Evolutionary conservation across 768 basidiomycete species (phyloP), one percentile per base, ranked within the genome.

Genomic region (Lyophyllum atratum): DNA sequence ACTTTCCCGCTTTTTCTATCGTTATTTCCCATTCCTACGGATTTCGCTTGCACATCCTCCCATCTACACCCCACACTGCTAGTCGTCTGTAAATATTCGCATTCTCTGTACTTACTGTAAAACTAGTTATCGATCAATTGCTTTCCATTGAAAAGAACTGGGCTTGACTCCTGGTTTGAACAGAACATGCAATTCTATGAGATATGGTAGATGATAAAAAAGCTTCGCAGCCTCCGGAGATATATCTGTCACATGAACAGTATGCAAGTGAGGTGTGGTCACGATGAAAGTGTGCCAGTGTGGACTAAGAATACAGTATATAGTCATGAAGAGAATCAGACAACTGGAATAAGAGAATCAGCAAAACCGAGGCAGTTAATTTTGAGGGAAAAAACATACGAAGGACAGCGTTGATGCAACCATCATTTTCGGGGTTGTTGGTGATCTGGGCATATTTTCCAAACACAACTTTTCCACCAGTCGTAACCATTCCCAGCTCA

Each of bases 401-500:
- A 49, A 97, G 85, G 44, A 97, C 91, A 50, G 95, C 90, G 70
- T 97, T 97, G 70, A 98, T 90, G 71, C 95, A 97, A 8, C 95
- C 95, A 66, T 97, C 95, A 62, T 95, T 95, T 76, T 97, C 95
- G 19, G 93, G 92, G 73, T 93, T 94, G 77, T 95, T 95, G 49
- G 93, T 95, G 66, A 95, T 81, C 69, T 95, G 93, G 6, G 94
- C 93, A 68, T 95, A 96, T 74, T 94, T 94, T 62, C 92, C 92
- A 66, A 93, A 93, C 29, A 93, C 91, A 43, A 93, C 89, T 70
- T 98, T 98, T 60, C 96, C 96, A 50, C 96, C 95, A 2, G 96
- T 89, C 12, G 96, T 98, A 34, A 98, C 96, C 84, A 98, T 89
- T 53, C 96, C 96, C 60, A 98, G 78, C 72, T 98, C 96, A 40